phyloP scores from a whole-genome alignment of 1,284 basidiomycete species.

The Sporisorium exsertum region DNA sequence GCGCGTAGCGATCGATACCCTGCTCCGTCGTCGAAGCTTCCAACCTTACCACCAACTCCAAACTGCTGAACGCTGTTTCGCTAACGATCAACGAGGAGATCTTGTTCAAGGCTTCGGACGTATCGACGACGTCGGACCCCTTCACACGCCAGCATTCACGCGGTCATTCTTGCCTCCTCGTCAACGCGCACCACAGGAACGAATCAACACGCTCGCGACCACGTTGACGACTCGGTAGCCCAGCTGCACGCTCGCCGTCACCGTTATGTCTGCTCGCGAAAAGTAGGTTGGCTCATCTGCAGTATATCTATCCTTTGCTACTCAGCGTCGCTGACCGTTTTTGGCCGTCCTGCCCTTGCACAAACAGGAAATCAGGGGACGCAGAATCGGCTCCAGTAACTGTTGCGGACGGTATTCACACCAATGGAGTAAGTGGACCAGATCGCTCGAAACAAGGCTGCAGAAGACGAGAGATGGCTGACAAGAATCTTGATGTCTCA shows the following conservation, averaged over 20 bases:
- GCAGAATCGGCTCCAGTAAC: slow-evolving; percentile 42
- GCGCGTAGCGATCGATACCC: slow-evolving; percentile 11
- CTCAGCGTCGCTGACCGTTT: background rate
- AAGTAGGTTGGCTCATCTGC: slow-evolving; percentile 11
- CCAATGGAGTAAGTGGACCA: slow-evolving; percentile 31
- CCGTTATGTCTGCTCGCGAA: slow-evolving; percentile 37
- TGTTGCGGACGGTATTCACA: slow-evolving; percentile 29
- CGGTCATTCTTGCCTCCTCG: background rate
- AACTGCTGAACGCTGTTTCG: background rate
- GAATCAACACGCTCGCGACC: background rate
- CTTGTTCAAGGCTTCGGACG: background rate
- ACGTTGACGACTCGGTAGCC: background rate
- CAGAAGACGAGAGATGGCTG: background rate
- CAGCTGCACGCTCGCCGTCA: background rate
- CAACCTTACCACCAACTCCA: background rate
- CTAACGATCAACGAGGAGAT: background rate
- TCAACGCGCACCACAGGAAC: background rate
- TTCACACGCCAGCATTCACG: background rate
- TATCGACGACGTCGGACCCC: background rate
- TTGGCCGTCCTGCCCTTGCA: background rate
- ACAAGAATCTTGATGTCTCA: background rate
- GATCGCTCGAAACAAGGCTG: background rate
- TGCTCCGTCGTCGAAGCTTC: background rate
- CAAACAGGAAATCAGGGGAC: slow-evolving; percentile 18
- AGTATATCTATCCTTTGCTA: background rate